A percentile compares a stretch with the other conserved stretches of the same genome.
These are phyloP conservation scores for Gossypium ekmanianum DNA, from an alignment of 345 rosid species.

Conservation along the genomic window DNA sequence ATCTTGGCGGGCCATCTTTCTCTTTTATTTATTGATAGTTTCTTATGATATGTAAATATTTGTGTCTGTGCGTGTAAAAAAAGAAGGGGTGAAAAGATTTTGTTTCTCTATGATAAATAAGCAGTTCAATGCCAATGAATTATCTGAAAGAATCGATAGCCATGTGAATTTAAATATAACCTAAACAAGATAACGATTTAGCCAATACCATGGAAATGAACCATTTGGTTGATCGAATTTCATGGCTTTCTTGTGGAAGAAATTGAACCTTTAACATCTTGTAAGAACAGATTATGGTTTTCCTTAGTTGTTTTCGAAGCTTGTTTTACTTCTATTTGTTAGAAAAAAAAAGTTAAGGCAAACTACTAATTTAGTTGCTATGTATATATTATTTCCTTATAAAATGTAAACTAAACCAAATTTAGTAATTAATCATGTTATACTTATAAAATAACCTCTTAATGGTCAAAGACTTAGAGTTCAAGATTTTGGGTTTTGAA, in stretches of 20 bases:
- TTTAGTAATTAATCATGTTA: no score
- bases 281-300: background rate
- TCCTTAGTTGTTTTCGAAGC: background rate
- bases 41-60: background rate
- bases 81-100: background rate
- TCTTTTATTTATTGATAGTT: background rate
- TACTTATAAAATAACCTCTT: no score
- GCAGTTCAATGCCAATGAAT: conserved; percentile 13
- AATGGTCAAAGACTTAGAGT: no score
- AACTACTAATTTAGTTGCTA: no score
- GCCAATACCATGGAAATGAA: background rate
- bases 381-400: no score
- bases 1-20: conserved; percentile 28
- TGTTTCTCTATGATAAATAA: conserved; percentile 8
- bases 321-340: background rate
- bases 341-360: background rate
- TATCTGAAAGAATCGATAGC: background rate
- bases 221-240: conserved; percentile 14
- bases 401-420: no score
- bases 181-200: background rate
- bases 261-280: background rate
- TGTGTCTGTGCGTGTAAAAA: no score
- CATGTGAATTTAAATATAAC: background rate
- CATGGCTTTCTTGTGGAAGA: background rate
- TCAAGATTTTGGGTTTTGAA: no score